Base-by-base conservation (phyloP, 257 asterid species). In the Nicotiana noctiflora region DNA sequence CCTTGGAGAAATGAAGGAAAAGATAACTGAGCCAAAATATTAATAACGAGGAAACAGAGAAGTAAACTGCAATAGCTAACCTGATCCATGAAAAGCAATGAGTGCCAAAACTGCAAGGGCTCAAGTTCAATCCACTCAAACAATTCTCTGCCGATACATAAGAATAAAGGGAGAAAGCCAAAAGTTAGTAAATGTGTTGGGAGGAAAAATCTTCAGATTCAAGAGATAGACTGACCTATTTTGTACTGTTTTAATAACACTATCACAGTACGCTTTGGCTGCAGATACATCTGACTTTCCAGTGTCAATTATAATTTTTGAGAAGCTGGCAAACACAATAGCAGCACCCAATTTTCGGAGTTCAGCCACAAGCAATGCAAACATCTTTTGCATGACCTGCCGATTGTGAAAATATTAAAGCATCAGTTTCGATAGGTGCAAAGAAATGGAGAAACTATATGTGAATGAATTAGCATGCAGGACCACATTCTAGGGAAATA, bases 1-100 rank as follows among this genome's bases (percentile, higher is more conserved):
- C 49, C 37, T 21, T 21, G 37, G 21, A 72, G 59, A 46, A 72
- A 72, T 46, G 77, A 74, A 49, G 78, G 78, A 72, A 72, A 49
- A 23, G 60, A 72, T 34, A 72, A 46, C 78, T 6, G 60, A 14
- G 61, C 61, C 51, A 14, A 21, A 74, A 14, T 74, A 59, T 49
- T 74, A 74, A 23, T 49, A 49, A 14, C 61, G 23, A 49, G 61
- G 49, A 46, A 13, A 74, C n/a, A 49, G 23, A 21, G 5, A 23
- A 46, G 60, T 46, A 56, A 74, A 74, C 40, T 49, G 37, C 44
- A 57, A 74, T 14, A 74, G 86, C 91, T 80, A 81, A 95, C 99
- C 98, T 93, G 98, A 84, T 95, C 99, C 99, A 95, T 95, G 84
- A 95, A 93, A 83, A 95, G 95, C 75, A 93, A 84, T 82, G 98